A percentile compares a stretch with the other conserved stretches of the same genome.
Conservation (phyloP, 805 yeast species). For the Maudiozyma barnettii region DNA sequence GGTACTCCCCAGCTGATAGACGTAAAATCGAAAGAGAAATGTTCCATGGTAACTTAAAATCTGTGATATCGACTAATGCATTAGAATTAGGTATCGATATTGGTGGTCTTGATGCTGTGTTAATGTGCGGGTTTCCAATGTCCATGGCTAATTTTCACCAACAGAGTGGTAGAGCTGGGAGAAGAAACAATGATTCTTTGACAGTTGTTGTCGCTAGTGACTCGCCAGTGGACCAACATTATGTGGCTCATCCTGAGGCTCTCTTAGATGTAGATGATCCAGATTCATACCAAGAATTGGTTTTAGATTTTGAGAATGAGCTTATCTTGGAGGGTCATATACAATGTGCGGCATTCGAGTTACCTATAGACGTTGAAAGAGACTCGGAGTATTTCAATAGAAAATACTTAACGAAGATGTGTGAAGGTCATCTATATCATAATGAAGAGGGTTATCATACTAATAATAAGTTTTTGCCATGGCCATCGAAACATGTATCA, state of each 20-base stretch:
- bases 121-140: slow-evolving; percentile 87
- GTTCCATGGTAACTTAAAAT: slow-evolving; percentile 79
- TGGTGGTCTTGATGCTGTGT: slow-evolving; percentile 83
- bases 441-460: slow-evolving; percentile 45
- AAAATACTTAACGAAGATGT: slow-evolving; percentile 26
- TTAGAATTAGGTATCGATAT: slow-evolving; percentile 92
- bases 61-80: slow-evolving; percentile 91
- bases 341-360: slow-evolving; percentile 90
- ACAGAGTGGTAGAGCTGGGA: slow-evolving; percentile 95
- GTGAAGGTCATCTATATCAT: slow-evolving; percentile 32
- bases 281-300: slow-evolving; percentile 48
- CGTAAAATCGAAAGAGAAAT: slow-evolving; percentile 80
- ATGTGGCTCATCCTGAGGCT: slow-evolving; percentile 43
- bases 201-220: slow-evolving; percentile 77
- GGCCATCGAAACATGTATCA: slow-evolving; percentile 71
- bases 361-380: slow-evolving; percentile 46
- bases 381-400: slow-evolving; percentile 50
- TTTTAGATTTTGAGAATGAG: slow-evolving; percentile 51
- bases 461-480: slow-evolving; percentile 54
- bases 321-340: slow-evolving; percentile 70
- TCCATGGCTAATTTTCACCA: slow-evolving; percentile 84
- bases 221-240: slow-evolving; percentile 80
- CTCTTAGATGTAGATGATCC: slow-evolving; percentile 33
- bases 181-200: slow-evolving; percentile 75
- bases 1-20: slow-evolving; percentile 79